Base-by-base conservation (phyloP, 495 filamentous ascomycete genomes). In the Penicillium diatomitis region DNA sequence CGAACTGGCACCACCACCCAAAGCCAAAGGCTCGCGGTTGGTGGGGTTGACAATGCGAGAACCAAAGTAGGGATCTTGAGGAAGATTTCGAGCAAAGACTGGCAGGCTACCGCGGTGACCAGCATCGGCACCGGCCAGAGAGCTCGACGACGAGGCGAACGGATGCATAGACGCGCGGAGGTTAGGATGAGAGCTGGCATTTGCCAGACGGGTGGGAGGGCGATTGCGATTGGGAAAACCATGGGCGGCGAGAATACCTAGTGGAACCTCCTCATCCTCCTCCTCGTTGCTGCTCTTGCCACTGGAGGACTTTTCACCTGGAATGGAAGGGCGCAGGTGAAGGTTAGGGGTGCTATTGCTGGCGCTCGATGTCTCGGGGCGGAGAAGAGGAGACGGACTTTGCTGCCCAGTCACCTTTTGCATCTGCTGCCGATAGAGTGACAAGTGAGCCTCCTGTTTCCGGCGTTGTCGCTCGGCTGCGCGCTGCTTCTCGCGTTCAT, bases 341-440 rank as follows among this genome's bases (percentile, higher is more conserved):
- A 77, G 53, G 51, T 71, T 74, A 11, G 75, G 74, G 11, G 70
- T 64, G 51, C 73, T 77, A 52, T 46, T 66, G 52, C 63, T 75
- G 6, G 64, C 65, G 33, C 65, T 65, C 40, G 66, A 69, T 57
- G 66, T 55, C 29, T 62, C 61, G 32, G 72, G 68, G 27, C 68
- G 71, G 7, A 71, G 60, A 5, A 60, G 56, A 12, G 64, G 63
- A 53, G 65, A 75, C 1, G 74, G 58, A 42, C 74, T 76, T 46
- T 73, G 64, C 55, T 88, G 87, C 42, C 90, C 90, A 6, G 88
- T 95, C 12, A 94, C 84, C 60, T 95, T 96, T 87, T 89, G 94
- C 89, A 96, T 95, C 63, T 91, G 85, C 61, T 96, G 91, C 41
- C 92, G 80, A 61, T 95, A 95, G 6, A 96, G 83, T 8, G 88